These are phyloP conservation scores for Cutaneotrichosporon spelunceum DNA, from an alignment of 1,284 basidiomycete species.

Conservation along the genomic window DNA sequence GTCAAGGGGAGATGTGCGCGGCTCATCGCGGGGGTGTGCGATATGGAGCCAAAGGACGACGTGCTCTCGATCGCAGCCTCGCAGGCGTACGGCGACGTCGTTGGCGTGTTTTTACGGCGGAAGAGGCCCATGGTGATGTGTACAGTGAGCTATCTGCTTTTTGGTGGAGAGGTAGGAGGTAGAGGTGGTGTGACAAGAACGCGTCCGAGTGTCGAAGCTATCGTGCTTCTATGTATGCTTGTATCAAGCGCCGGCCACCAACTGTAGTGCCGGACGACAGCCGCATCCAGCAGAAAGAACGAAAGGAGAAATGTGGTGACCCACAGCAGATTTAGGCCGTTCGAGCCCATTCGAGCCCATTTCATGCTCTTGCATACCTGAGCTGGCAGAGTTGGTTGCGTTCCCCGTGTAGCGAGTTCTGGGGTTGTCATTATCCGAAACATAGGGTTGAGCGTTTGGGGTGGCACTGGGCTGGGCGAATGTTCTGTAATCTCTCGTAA, in stretches of 20 bases:
- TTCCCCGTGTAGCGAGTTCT: not conserved
- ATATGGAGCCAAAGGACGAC: slow-evolving; percentile 1
- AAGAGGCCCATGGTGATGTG: not conserved
- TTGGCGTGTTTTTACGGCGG: not conserved
- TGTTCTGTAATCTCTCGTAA: not conserved
- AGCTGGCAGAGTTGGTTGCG: too few species aligned
- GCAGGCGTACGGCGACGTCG: not conserved
- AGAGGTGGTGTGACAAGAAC: too few species aligned
- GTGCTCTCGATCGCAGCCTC: not conserved
- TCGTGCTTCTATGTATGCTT: too few species aligned
- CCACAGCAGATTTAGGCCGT: too few species aligned
- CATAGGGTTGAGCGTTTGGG: not conserved
- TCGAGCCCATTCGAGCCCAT: too few species aligned
- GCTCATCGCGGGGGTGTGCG: not conserved
- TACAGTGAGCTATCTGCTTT: not conserved
- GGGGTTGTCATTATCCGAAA: not conserved
- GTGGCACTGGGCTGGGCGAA: not conserved
- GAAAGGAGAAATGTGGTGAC: not conserved
- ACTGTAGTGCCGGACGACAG: too few species aligned
- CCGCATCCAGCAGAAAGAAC: too few species aligned
- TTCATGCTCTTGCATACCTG: too few species aligned
- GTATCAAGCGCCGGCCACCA: too few species aligned
- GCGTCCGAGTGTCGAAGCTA: not conserved
- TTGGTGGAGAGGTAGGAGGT: not conserved
- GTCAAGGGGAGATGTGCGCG: not conserved